phyloP scores from a whole-genome alignment of 768 basidiomycete species.

The Strobilomyces dryophilus region DNA sequence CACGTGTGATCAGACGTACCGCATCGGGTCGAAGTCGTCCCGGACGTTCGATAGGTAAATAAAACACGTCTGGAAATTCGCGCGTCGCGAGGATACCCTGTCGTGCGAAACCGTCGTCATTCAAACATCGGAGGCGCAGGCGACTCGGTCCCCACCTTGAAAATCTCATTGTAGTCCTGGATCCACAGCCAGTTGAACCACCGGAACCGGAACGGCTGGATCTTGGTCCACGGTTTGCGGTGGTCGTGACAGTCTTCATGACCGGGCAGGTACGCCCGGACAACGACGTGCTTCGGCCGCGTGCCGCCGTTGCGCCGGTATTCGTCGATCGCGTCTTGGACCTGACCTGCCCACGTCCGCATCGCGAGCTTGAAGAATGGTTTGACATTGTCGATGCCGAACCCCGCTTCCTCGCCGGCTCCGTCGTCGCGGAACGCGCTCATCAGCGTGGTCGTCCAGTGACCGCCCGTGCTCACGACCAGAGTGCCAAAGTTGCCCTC shows the following conservation, averaged over 20 bases:
- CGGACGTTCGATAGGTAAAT: constrained; percentile 57
- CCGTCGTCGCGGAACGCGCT: constrained; percentile 35
- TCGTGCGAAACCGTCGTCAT: constrained; percentile 2
- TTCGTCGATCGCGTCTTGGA: constrained; percentile 42
- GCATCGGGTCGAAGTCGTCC: constrained; percentile 62
- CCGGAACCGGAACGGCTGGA: constrained; percentile 40
- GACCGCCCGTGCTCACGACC: constrained; percentile 61
- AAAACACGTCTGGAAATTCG: constrained; percentile 53
- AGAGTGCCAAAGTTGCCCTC: constrained; percentile 55
- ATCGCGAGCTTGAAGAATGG: constrained; percentile 57
- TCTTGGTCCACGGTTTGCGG: constrained; percentile 42
- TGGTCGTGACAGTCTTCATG: constrained; percentile 60
- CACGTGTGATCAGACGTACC: constrained; percentile 34
- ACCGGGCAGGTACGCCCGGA: constrained; percentile 59
- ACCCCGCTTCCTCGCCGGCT: constrained; percentile 32
- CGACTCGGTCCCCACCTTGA: constrained; percentile 44
- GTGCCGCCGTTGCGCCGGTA: constrained; percentile 28
- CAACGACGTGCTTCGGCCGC: constrained; percentile 43
- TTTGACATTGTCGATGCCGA: constrained; percentile 52
- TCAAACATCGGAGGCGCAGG: too few relatives aligned
- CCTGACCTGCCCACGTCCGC: constrained; percentile 47
- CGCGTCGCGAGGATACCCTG: constrained; percentile 41
- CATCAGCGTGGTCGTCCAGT: constrained; percentile 63
- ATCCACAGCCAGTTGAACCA: constrained; percentile 71
- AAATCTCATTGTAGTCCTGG: constrained; percentile 50